Conservation (phyloP, 441 rosid species). For the Gossypium trilobum region DNA sequence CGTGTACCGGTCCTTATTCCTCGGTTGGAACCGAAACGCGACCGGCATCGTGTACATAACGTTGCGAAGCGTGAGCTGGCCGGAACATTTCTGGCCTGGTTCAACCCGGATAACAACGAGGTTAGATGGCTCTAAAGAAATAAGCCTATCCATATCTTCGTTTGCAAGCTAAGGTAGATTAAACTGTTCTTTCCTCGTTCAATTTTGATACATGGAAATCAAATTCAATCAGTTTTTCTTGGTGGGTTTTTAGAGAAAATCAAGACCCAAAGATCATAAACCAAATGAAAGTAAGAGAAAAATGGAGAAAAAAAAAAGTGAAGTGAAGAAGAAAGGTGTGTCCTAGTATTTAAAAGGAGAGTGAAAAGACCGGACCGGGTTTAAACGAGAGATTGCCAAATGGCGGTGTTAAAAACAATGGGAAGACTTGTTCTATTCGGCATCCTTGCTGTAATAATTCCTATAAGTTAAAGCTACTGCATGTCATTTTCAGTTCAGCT, state of each 20-base stretch:
- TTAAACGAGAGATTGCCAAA: conserved; percentile 27
- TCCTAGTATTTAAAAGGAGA: conserved; percentile 1
- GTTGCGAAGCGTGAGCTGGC: conserved; percentile 43
- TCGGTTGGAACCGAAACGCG: conserved; percentile 47
- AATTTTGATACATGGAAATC: neutral
- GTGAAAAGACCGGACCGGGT: neutral
- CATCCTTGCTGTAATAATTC: conserved; percentile 20
- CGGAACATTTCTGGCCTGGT: conserved; percentile 42
- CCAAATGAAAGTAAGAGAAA: neutral
- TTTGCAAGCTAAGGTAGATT: neutral
- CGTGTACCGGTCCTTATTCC: conserved; percentile 34
- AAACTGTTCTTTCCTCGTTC: neutral
- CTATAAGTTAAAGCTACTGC: neutral
- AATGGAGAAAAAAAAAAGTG: neutral
- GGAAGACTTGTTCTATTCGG: conserved; percentile 40
- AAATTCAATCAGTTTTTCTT: neutral
- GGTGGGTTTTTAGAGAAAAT: conserved; percentile 6
- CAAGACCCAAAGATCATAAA: conserved; percentile 11
- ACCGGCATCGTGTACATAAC: conserved; percentile 68
- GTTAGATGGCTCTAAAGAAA: conserved; percentile 50
- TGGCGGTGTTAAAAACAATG: conserved; percentile 43
- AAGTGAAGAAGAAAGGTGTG: neutral
- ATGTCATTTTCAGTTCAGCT: too few species aligned
- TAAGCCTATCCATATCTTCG: conserved; percentile 48
- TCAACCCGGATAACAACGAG: conserved; percentile 44